Percentiles rank a stretch among this genome's conserved stretches.
These are phyloP conservation scores for Phytopythium oedochilum DNA, from an alignment of 352 stramenopile species.

Conservation along the genomic window DNA sequence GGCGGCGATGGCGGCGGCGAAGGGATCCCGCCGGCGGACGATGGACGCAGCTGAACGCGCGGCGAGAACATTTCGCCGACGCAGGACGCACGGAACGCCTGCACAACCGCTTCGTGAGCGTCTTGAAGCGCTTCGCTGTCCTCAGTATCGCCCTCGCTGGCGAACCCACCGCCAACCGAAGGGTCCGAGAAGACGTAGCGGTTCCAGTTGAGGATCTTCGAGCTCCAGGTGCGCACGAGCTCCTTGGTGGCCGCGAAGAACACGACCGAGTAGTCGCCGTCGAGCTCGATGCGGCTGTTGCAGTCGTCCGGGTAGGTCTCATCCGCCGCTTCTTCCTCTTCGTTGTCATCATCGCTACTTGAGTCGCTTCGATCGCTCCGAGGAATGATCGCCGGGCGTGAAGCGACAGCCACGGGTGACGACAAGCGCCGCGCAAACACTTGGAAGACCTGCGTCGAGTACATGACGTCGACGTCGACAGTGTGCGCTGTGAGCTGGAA, in stretches of 20 bases:
- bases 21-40: background rate
- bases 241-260: constrained; percentile 50
- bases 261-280: constrained; percentile 24
- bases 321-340: constrained; percentile 15
- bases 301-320: background rate
- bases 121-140: constrained; percentile 11
- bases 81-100: constrained; percentile 24
- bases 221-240: constrained; percentile 44
- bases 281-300: constrained; percentile 1
- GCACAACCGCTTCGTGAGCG: constrained; percentile 23
- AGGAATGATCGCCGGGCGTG: constrained; percentile 11
- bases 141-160: constrained; percentile 3
- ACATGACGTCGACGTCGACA: constrained; percentile 58
- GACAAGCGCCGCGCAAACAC: constrained; percentile 24
- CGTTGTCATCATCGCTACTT: constrained; percentile 22
- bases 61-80: constrained; percentile 20
- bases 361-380: constrained; percentile 15
- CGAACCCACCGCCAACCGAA: background rate
- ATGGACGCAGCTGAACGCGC: background rate
- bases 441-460: constrained; percentile 60
- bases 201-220: constrained; percentile 68
- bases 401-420: background rate
- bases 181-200: constrained; percentile 42
- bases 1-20: background rate
- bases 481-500: constrained; percentile 58